phyloP scores from a whole-genome alignment of 1,139 yeast species.

The Taiozyma sp. region DNA sequence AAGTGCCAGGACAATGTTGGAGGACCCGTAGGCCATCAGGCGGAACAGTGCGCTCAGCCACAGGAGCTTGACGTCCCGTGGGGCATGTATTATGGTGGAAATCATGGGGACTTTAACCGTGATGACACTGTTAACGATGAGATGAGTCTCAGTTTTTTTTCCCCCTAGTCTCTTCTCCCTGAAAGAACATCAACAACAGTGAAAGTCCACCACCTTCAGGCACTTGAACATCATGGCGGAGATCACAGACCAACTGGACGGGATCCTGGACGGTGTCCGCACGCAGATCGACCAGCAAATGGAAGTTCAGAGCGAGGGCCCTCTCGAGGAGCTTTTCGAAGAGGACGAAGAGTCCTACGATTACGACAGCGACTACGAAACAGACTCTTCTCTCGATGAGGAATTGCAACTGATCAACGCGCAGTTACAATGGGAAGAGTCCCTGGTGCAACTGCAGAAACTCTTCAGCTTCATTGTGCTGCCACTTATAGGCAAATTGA shows the following conservation, averaged over 20 bases:
- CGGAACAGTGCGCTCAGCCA: conserved; percentile 70
- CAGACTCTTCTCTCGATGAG: conserved; percentile 12
- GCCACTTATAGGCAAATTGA: conserved; percentile 64
- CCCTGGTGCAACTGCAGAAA: conserved; percentile 53
- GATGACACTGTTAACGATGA: not conserved
- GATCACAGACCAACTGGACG: not conserved
- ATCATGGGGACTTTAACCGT: not conserved
- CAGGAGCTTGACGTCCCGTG: conserved; percentile 55
- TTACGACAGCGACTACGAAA: conserved; percentile 11
- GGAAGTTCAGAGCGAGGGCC: not conserved
- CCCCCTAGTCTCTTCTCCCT: not conserved
- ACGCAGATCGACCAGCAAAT: not conserved
- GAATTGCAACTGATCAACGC: conserved; percentile 35
- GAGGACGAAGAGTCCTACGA: conserved; percentile 9
- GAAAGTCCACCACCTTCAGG: no score
- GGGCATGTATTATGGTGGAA: not conserved
- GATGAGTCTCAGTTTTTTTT: not conserved
- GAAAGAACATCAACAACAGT: not conserved
- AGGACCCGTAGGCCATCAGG: conserved; percentile 72
- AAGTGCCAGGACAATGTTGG: conserved; percentile 74
- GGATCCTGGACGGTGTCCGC: not conserved
- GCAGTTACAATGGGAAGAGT: conserved; percentile 80
- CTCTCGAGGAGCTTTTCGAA: not conserved
- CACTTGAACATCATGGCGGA: not conserved
- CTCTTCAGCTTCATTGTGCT: conserved; percentile 53